A percentile compares a stretch with the other conserved stretches of the same genome.
Evolutionary conservation across 2,329 filamentous ascomycete genomes (phyloP).

Genomic region (Pseudogymnoascus sp.): DNA sequence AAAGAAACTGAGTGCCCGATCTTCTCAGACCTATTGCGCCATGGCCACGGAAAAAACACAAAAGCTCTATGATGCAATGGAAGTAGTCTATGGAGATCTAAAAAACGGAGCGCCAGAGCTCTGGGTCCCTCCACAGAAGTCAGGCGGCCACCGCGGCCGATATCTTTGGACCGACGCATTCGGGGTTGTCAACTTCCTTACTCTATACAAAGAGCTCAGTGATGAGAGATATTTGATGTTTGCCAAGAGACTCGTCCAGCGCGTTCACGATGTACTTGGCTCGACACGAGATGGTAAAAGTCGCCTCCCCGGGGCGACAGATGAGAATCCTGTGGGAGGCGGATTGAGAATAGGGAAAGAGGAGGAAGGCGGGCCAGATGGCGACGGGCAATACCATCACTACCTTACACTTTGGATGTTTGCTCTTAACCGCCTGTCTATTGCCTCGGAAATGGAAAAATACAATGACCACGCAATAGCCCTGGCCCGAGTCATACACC

Average conservation of each 20-base stretch:
- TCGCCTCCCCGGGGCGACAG: slow-evolving; percentile 43
- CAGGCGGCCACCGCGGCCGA: slow-evolving; percentile 47
- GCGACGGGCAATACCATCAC: slow-evolving; percentile 54
- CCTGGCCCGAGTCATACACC: slow-evolving; percentile 45
- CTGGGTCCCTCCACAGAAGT: slow-evolving; percentile 31
- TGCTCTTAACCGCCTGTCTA: slow-evolving; percentile 45
- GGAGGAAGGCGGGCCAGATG: slow-evolving; percentile 39
- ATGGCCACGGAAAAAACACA: neutral
- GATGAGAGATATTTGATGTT: slow-evolving; percentile 39
- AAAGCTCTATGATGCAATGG: neutral
- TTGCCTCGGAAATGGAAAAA: slow-evolving; percentile 36
- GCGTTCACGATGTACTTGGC: slow-evolving; percentile 46
- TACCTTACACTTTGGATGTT: slow-evolving; percentile 58
- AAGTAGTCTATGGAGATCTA: neutral
- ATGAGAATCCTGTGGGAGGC: slow-evolving; percentile 42
- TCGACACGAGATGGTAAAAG: slow-evolving; percentile 40
- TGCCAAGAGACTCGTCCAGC: slow-evolving; percentile 39
- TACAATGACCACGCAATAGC: slow-evolving; percentile 45
- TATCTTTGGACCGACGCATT: slow-evolving; percentile 57
- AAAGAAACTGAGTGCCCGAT: neutral
- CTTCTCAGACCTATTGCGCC: neutral
- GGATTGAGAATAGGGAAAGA: slow-evolving; percentile 51
- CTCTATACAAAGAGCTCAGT: slow-evolving; percentile 37
- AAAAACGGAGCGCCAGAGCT: neutral
- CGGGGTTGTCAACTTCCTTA: slow-evolving; percentile 51